Conservation (phyloP, 2,329 filamentous ascomycete species). For the Chaetomiaceae sp. region DNA sequence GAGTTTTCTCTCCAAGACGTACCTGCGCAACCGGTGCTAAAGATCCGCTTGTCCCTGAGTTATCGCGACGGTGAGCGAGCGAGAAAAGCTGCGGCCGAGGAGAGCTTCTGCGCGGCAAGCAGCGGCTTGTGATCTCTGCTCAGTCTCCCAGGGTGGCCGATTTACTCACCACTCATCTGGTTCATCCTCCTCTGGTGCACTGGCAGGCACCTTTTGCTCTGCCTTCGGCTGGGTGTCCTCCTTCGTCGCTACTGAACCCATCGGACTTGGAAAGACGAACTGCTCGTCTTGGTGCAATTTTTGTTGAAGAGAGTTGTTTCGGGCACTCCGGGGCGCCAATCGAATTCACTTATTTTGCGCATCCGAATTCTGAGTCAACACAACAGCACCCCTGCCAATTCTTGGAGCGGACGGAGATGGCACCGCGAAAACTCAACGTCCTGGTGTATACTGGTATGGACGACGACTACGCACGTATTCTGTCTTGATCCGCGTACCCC, state of each 20-base stretch:
- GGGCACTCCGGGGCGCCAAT: not conserved
- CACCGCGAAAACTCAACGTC: constrained; percentile 64
- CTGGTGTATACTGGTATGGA: constrained; percentile 80
- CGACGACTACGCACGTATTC: not conserved
- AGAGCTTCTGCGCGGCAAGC: not conserved
- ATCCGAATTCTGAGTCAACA: constrained; percentile 11
- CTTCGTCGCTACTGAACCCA: constrained; percentile 49
- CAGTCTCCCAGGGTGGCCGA: not conserved
- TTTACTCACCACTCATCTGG: constrained; percentile 82
- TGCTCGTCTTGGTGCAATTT: not conserved
- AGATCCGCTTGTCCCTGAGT: constrained; percentile 91
- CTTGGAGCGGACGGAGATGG: constrained; percentile 13
- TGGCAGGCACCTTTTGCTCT: constrained; percentile 25
- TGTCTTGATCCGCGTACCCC: not conserved
- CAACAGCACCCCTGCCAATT: constrained; percentile 2
- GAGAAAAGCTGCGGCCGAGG: not conserved
- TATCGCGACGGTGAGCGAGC: constrained; percentile 25
- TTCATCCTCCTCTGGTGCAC: constrained; percentile 67
- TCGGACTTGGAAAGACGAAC: constrained; percentile 3
- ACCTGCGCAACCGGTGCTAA: constrained; percentile 93
- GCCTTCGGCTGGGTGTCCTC: constrained; percentile 41
- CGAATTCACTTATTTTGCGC: constrained; percentile 2
- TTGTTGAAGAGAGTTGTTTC: not conserved
- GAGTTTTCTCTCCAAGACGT: constrained; percentile 19
- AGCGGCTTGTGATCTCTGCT: not conserved